These are phyloP conservation scores for Seiridium unicorne DNA, from an alignment of 2,329 filamentous ascomycete species.

Conservation along the genomic window DNA sequence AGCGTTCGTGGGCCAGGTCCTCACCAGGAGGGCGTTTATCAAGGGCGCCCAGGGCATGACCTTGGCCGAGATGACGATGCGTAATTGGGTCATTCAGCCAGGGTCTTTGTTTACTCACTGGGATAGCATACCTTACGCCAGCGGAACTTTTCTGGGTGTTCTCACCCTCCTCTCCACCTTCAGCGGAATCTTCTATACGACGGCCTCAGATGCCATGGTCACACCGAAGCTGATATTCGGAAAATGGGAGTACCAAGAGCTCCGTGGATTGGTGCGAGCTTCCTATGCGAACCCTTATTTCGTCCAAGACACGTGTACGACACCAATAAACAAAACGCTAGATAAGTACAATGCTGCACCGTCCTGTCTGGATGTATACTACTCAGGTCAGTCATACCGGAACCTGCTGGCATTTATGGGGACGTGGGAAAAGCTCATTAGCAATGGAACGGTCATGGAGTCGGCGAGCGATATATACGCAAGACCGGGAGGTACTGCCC, in stretches of 20 bases:
- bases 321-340: conserved; percentile 47
- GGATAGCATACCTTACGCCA: conserved; percentile 63
- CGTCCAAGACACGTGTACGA: conserved; percentile 55
- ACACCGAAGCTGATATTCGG: conserved; percentile 68
- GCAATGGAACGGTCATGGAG: conserved; percentile 39
- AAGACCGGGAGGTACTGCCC: conserved; percentile 60
- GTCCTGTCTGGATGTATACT: conserved; percentile 68
- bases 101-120: conserved; percentile 71
- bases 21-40: conserved; percentile 67
- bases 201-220: conserved; percentile 73
- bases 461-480: conserved; percentile 31
- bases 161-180: conserved; percentile 65
- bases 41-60: conserved; percentile 63
- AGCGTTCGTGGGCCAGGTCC: conserved; percentile 69
- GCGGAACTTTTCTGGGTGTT: conserved; percentile 60
- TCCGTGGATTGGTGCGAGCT: conserved; percentile 57
- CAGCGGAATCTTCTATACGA: conserved; percentile 70
- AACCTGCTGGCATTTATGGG: conserved; percentile 64
- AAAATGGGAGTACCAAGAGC: conserved; percentile 40
- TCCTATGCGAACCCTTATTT: conserved; percentile 64
- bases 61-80: conserved; percentile 75
- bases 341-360: conserved; percentile 39
- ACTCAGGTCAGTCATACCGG: conserved; percentile 68
- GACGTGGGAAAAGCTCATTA: conserved; percentile 50
- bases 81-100: conserved; percentile 70